Evolutionary conservation across 345 rosid species (phyloP).

Genomic region (Aethionema arabicum): DNA sequence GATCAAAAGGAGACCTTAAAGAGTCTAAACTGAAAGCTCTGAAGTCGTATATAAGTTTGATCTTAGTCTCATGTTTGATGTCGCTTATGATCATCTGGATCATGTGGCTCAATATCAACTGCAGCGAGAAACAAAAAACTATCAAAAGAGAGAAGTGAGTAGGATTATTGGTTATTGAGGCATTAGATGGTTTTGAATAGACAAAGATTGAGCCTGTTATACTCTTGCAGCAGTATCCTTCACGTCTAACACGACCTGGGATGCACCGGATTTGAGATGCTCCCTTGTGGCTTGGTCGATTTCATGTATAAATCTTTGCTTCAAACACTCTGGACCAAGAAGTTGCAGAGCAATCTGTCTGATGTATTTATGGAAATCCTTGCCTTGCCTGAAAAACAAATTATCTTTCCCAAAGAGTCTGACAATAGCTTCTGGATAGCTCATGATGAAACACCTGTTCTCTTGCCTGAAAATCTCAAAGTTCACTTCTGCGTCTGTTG

Average conservation of each 20-base stretch:
- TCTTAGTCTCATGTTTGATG: constrained; percentile 22
- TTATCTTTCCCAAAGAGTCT: constrained; percentile 39
- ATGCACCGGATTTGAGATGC: constrained; percentile 34
- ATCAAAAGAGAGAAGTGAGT: constrained; percentile 3
- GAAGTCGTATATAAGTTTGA: constrained; percentile 26
- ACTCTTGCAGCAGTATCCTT: constrained; percentile 30
- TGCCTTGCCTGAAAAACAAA: constrained; percentile 34
- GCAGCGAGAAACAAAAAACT: not conserved
- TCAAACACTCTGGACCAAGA: constrained; percentile 39
- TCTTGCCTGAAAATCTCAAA: constrained; percentile 46
- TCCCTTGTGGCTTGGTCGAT: constrained; percentile 29
- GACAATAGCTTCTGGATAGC: constrained; percentile 39
- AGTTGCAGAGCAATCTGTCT: constrained; percentile 37
- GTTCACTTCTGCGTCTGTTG: constrained; percentile 45
- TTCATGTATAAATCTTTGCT: constrained; percentile 22
- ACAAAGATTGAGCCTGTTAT: not conserved
- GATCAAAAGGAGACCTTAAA: constrained; percentile 42
- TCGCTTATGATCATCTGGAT: constrained; percentile 36
- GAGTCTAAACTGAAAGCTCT: constrained; percentile 38
- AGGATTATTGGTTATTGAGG: too few species aligned
- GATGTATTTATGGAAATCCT: constrained; percentile 37
- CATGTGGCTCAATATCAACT: constrained; percentile 42
- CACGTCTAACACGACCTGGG: constrained; percentile 29
- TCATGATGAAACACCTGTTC: constrained; percentile 35
- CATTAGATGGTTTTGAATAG: not conserved